Percentiles rank a stretch among this genome's conserved stretches.
Evolutionary conservation across 225 moss, liverwort and hornwort species (phyloP).

Genomic region (Lunularia cruciata): DNA sequence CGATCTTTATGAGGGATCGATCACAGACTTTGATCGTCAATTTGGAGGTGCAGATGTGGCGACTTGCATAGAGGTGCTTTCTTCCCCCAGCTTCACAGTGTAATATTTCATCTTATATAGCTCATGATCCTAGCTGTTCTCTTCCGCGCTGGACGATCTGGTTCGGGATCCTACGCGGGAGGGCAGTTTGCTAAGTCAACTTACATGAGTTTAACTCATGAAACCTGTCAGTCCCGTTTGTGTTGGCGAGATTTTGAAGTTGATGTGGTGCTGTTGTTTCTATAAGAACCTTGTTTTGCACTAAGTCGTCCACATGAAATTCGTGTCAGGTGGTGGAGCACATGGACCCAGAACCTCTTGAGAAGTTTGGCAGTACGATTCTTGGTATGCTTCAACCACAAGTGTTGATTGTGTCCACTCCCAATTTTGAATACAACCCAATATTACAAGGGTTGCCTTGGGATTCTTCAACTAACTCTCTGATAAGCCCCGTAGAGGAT

Average conservation of each 20-base stretch:
- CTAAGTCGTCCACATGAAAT: too few species aligned
- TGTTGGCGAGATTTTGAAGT: too few species aligned
- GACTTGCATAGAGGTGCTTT: constrained; percentile 82
- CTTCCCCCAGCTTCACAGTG: too few species aligned
- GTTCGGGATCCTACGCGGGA: too few species aligned
- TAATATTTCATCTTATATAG: too few species aligned
- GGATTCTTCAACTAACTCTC: constrained; percentile 76
- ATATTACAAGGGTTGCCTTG: constrained; percentile 82
- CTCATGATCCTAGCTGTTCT: too few species aligned
- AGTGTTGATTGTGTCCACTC: constrained; percentile 84
- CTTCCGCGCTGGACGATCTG: too few species aligned
- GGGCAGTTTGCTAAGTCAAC: too few species aligned
- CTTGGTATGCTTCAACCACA: constrained; percentile 74
- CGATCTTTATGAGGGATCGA: constrained; percentile 73
- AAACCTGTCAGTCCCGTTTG: too few species aligned
- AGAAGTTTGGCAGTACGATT: constrained; percentile 65
- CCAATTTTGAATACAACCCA: constrained; percentile 94
- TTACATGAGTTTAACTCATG: too few species aligned
- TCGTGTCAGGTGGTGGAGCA: constrained; percentile 87
- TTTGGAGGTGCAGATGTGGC: constrained; percentile 74
- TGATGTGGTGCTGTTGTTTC: too few species aligned
- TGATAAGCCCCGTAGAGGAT: constrained; percentile 15
- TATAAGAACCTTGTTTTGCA: too few species aligned
- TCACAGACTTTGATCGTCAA: constrained; percentile 59
- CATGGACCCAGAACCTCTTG: constrained; percentile 90